Percentiles rank a stretch among this genome's conserved stretches.
phyloP scores from a whole-genome alignment of 2,329 filamentous ascomycete species.

The Mycosphaerelloides madeirae region DNA sequence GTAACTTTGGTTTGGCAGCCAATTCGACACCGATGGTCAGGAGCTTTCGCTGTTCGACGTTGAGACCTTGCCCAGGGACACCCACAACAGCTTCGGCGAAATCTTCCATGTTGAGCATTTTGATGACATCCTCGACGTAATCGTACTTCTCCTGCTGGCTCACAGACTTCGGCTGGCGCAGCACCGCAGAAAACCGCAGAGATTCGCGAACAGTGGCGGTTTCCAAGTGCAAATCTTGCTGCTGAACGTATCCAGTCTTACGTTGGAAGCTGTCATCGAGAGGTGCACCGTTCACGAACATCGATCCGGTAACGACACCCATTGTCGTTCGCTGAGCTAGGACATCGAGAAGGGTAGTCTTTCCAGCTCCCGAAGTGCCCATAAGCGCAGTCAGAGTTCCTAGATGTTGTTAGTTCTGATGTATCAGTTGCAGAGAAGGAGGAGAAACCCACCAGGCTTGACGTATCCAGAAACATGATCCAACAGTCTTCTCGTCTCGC shows the following conservation, averaged over 20 bases:
- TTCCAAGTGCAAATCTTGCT: conserved; percentile 58
- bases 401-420: conserved; percentile 34
- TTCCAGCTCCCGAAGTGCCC: conserved; percentile 47
- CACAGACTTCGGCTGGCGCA: conserved; percentile 53
- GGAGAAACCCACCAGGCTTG: conserved; percentile 50
- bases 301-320: conserved; percentile 61
- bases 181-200: conserved; percentile 53
- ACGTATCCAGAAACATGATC: conserved; percentile 53
- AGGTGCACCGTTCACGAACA: conserved; percentile 59
- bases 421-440: conserved; percentile 39
- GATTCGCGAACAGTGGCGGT: conserved; percentile 55
- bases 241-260: conserved; percentile 64
- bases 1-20: conserved; percentile 49
- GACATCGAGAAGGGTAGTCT: conserved; percentile 56
- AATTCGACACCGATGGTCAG: conserved; percentile 52
- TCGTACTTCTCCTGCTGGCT: conserved; percentile 55
- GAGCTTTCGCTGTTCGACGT: conserved; percentile 59
- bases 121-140: conserved; percentile 61
- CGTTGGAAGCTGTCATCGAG: conserved; percentile 57
- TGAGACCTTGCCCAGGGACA: conserved; percentile 56
- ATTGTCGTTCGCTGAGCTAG: conserved; percentile 55
- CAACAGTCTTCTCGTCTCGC: conserved; percentile 47
- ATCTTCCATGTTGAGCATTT: conserved; percentile 63
- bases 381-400: conserved; percentile 18
- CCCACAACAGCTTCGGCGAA: conserved; percentile 61